Conservation (phyloP, 2,329 filamentous ascomycete genomes). For the Penicillium occitanis region DNA sequence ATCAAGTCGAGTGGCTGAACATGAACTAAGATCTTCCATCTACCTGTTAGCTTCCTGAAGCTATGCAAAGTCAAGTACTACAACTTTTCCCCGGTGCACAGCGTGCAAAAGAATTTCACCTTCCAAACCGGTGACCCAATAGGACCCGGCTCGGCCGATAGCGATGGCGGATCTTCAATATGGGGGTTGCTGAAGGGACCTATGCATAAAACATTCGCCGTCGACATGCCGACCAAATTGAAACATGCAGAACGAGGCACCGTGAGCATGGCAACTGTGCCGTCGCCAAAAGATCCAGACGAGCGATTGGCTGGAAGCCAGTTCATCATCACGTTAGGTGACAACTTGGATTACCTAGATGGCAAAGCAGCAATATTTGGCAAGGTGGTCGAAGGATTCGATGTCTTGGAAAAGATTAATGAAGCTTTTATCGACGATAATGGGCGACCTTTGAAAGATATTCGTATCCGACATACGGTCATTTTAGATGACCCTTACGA, state of each 20-base stretch:
- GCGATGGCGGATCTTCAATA: conserved; percentile 89
- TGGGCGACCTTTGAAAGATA: conserved; percentile 86
- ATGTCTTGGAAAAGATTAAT: conserved; percentile 91
- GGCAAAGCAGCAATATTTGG: conserved; percentile 94
- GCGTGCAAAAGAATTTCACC: conserved; percentile 90
- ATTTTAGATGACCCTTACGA: conserved; percentile 89
- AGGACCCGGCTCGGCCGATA: conserved; percentile 77
- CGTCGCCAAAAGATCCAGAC: conserved; percentile 73
- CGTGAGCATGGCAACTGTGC: conserved; percentile 95
- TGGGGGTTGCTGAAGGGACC: conserved; percentile 78
- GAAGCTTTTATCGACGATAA: conserved; percentile 81
- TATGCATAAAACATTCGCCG: conserved; percentile 72
- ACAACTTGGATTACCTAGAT: conserved; percentile 85
- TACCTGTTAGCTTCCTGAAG: conserved; percentile 77
- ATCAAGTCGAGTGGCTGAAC: conserved; percentile 52
- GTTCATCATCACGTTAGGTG: conserved; percentile 88
- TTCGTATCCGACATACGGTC: conserved; percentile 89
- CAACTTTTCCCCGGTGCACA: conserved; percentile 92
- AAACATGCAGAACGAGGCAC: conserved; percentile 88
- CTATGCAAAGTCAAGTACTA: conserved; percentile 99
- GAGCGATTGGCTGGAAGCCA: conserved; percentile 82
- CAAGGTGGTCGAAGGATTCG: conserved; percentile 93
- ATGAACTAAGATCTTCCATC: conserved; percentile 51
- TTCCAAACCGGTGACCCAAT: conserved; percentile 96
- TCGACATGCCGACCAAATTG: conserved; percentile 81